Evolutionary conservation across 768 basidiomycete genomes (phyloP).

Genomic region (Lactifluus volemus): DNA sequence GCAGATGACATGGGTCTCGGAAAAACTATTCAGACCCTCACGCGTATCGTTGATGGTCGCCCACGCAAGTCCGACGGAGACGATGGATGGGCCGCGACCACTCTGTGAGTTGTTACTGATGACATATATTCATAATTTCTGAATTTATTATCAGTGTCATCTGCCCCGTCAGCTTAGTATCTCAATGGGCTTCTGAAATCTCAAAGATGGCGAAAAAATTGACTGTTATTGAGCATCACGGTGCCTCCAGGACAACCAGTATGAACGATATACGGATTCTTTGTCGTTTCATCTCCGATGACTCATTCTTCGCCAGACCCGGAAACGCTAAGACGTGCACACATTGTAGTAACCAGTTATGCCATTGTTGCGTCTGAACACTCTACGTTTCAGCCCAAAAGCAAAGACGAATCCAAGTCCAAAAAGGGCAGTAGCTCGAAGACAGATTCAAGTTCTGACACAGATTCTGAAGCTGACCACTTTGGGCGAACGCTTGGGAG

Average conservation of each 20-base stretch:
- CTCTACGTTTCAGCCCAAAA: slow-evolving; percentile 38
- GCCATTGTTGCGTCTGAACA: slow-evolving; percentile 77
- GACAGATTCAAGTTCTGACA: slow-evolving; percentile 23
- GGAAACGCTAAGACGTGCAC: slow-evolving; percentile 38
- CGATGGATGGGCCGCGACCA: slow-evolving; percentile 63
- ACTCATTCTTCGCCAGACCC: slow-evolving; percentile 38
- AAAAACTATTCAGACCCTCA: slow-evolving; percentile 87
- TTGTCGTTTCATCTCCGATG: background rate
- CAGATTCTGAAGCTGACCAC: slow-evolving; percentile 33
- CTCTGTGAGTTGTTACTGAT: slow-evolving; percentile 43
- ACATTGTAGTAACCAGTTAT: slow-evolving; percentile 85
- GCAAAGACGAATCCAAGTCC: slow-evolving; percentile 47
- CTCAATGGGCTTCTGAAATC: slow-evolving; percentile 88
- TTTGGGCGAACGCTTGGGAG: slow-evolving; percentile 38
- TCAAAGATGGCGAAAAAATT: slow-evolving; percentile 58
- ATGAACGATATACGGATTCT: slow-evolving; percentile 16
- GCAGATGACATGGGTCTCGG: slow-evolving; percentile 89
- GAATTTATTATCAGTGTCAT: slow-evolving; percentile 49
- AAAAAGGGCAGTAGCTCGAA: slow-evolving; percentile 30
- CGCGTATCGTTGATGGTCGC: slow-evolving; percentile 77
- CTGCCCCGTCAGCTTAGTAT: slow-evolving; percentile 78
- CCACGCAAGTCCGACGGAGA: slow-evolving; percentile 59
- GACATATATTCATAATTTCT: background rate
- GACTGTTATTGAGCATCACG: slow-evolving; percentile 78
- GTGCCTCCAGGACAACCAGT: slow-evolving; percentile 63